A percentile compares a stretch with the other conserved stretches of the same genome.
These are phyloP conservation scores for Penicillium capsulatum DNA, from an alignment of 2,329 filamentous ascomycete genomes.

Conservation along the genomic window DNA sequence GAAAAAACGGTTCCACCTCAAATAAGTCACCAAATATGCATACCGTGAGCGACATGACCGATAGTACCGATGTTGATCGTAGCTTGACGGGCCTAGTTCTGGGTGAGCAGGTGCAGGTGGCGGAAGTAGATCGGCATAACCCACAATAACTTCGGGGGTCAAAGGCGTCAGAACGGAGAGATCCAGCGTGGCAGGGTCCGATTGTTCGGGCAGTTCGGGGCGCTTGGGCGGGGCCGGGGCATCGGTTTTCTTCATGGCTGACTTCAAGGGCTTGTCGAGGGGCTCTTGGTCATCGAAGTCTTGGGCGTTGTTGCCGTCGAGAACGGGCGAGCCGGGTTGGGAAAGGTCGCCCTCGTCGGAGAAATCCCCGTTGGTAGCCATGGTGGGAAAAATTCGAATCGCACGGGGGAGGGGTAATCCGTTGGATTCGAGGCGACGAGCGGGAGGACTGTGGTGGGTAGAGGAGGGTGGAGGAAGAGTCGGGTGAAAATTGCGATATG, in stretches of 20 bases:
- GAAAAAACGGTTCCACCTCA: neutral
- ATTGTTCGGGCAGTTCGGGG: conserved; percentile 78
- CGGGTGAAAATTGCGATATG: conserved; percentile 40
- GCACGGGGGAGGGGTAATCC: conserved; percentile 3
- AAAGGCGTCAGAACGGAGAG: conserved; percentile 74
- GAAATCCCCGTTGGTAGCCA: conserved; percentile 55
- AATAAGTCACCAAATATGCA: neutral
- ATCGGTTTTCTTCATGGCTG: conserved; percentile 73
- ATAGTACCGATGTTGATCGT: conserved; percentile 96
- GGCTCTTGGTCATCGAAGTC: conserved; percentile 74
- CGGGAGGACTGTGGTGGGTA: conserved; percentile 7
- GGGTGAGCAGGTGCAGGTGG: no score
- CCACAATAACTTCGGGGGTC: conserved; percentile 86
- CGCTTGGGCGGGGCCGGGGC: conserved; percentile 54
- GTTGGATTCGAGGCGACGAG: conserved; percentile 3
- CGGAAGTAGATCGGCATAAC: no score
- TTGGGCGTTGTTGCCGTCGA: conserved; percentile 52
- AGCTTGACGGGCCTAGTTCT: conserved; percentile 65
- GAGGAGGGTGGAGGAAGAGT: conserved; percentile 20
- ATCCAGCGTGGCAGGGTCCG: conserved; percentile 84
- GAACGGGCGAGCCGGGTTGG: conserved; percentile 52
- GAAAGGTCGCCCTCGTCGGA: conserved; percentile 45
- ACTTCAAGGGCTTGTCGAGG: conserved; percentile 67
- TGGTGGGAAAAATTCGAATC: conserved; percentile 37
- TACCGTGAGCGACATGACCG: conserved; percentile 82